These are phyloP conservation scores for Fusarium palustre DNA, from an alignment of 2,329 filamentous ascomycete genomes.

Conservation along the genomic window DNA sequence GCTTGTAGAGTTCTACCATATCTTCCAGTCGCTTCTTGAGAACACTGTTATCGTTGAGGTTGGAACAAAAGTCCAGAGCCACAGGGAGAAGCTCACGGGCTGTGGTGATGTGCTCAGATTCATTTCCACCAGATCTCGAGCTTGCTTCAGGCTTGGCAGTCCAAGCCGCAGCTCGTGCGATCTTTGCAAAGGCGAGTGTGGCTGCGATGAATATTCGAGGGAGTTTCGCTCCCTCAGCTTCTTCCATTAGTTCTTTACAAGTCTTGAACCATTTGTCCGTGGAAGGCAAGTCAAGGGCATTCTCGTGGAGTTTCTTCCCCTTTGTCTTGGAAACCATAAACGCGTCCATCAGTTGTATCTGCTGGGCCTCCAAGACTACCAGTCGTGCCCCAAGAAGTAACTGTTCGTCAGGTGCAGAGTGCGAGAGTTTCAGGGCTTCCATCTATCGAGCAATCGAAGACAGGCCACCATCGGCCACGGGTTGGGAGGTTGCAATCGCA, in stretches of 20 bases:
- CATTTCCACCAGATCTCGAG: too few species aligned
- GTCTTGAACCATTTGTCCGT: not conserved
- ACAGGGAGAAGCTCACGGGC: not conserved
- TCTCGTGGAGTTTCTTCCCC: not conserved
- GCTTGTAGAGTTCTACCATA: constrained; percentile 43
- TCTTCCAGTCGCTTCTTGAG: not conserved
- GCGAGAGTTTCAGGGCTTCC: not conserved
- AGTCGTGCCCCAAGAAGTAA: constrained; percentile 3
- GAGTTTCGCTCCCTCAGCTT: not conserved
- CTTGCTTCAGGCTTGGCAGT: not conserved
- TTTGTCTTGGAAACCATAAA: not conserved
- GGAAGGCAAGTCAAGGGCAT: not conserved
- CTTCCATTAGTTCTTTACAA: not conserved
- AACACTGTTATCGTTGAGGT: not conserved
- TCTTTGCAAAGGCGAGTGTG: not conserved
- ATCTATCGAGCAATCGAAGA: not conserved
- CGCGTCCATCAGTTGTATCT: constrained; percentile 5
- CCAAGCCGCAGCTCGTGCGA: not conserved
- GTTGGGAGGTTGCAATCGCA: not conserved
- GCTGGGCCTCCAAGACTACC: not conserved
- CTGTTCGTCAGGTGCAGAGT: not conserved
- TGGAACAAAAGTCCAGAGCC: not conserved
- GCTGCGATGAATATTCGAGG: not conserved
- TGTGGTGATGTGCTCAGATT: not conserved
- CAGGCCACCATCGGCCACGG: not conserved